Percentiles rank a stretch among this genome's conserved stretches.
These are phyloP conservation scores for Musa schizocarpa DNA, from an alignment of 176 grass and related monocot genomes.

Conservation along the genomic window DNA sequence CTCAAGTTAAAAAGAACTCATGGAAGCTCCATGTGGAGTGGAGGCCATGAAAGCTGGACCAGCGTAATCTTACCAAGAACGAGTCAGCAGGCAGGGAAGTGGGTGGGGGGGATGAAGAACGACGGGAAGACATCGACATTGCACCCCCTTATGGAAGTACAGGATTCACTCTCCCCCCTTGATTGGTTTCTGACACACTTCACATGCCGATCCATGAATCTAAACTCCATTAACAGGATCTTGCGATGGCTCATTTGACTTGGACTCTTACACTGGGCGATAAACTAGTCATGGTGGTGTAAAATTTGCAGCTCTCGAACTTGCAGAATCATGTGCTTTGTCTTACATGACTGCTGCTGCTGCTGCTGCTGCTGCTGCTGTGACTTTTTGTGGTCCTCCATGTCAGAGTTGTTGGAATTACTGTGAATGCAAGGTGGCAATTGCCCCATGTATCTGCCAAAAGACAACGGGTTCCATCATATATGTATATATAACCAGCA, in stretches of 20 bases:
- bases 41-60: too few species aligned
- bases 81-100: background rate
- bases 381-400: background rate
- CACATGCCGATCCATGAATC: background rate
- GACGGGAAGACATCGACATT: background rate
- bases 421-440: background rate
- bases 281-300: background rate
- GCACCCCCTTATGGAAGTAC: background rate
- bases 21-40: too few species aligned
- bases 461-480: background rate
- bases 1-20: too few species aligned
- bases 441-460: background rate
- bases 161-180: background rate
- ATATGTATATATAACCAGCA: background rate
- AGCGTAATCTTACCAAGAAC: too few species aligned
- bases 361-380: background rate
- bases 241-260: too few species aligned
- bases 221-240: too few species aligned
- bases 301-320: background rate
- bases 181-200: background rate
- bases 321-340: background rate
- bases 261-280: background rate
- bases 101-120: background rate
- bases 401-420: background rate
- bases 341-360: background rate